Conservation (phyloP, 129 eudicot species). For the Tagetes erecta region DNA sequence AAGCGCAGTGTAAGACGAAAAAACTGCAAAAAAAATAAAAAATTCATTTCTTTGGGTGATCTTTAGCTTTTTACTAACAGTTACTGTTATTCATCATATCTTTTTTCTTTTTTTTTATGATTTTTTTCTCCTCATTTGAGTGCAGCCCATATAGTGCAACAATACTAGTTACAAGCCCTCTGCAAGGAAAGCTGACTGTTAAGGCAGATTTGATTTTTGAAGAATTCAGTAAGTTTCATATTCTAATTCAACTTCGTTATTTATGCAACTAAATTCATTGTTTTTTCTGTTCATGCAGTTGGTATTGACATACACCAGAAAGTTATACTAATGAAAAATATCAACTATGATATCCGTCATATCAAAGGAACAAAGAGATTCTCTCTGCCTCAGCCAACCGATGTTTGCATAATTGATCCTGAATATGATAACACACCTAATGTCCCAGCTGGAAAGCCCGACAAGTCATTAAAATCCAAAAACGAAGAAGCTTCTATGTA, state of each 20-base stretch:
- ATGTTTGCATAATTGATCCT: conserved; percentile 43
- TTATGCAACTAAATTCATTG: conserved; percentile 17
- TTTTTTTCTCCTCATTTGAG: conserved; percentile 19
- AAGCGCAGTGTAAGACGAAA: conserved; percentile 16
- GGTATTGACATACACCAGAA: conserved; percentile 87
- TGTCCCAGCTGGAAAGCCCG: conserved; percentile 32
- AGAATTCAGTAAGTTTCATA: conserved; percentile 62
- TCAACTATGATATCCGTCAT: conserved; percentile 28
- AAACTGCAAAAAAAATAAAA: background rate
- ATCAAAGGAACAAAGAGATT: conserved; percentile 44
- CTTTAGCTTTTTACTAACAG: background rate
- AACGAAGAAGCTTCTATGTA: conserved; percentile 51
- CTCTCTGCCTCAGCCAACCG: conserved; percentile 48
- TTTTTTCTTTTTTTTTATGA: background rate
- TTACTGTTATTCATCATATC: background rate
- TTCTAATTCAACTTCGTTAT: conserved; percentile 5
- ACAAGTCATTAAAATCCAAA: conserved; percentile 31
- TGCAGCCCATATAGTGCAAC: conserved; percentile 85
- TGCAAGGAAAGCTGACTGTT: conserved; percentile 73
- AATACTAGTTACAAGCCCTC: conserved; percentile 55
- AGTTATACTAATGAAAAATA: conserved; percentile 48
- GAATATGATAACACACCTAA: conserved; percentile 29
- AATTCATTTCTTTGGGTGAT: conserved; percentile 13
- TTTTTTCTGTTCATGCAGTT: conserved; percentile 54
- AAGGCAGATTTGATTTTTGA: conserved; percentile 87